phyloP scores from a whole-genome alignment of 2,329 filamentous ascomycete species.

The Emmonsia crescens region DNA sequence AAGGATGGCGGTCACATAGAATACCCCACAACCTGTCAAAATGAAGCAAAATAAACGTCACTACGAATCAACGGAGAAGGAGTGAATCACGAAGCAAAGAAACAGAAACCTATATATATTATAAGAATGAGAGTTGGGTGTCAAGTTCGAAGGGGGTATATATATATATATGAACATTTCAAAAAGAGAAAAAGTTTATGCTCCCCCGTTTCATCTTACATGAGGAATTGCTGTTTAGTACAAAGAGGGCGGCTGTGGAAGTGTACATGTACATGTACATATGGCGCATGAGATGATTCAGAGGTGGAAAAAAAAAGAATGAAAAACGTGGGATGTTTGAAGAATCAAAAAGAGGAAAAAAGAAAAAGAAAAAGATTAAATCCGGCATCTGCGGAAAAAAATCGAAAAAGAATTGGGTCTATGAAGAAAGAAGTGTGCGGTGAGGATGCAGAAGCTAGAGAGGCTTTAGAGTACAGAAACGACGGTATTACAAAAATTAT shows the following conservation, averaged over 20 bases:
- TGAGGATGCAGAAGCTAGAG: neutral
- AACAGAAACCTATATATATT: neutral
- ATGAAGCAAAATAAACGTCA: neutral
- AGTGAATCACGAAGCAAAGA: neutral
- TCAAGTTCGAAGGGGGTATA: neutral
- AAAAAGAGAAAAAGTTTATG: neutral
- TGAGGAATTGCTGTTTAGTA: neutral
- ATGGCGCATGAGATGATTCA: neutral
- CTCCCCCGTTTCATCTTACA: neutral
- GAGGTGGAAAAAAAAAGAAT: neutral
- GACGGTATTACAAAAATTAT: slow-evolving; percentile 3
- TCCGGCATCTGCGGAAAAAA: neutral
- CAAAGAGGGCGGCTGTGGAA: neutral
- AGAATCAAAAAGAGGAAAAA: neutral
- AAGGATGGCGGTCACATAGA: neutral
- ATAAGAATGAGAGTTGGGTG: neutral
- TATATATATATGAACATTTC: neutral
- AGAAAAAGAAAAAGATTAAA: neutral
- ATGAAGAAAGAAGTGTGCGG: no score
- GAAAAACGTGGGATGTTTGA: neutral
- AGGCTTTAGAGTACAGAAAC: neutral
- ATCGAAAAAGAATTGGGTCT: neutral
- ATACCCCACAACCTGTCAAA: neutral
- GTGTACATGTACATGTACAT: neutral
- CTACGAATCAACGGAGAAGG: neutral